These are phyloP conservation scores for Panaeolus papilionaceus DNA, from an alignment of 768 basidiomycete species.

Conservation along the genomic window DNA sequence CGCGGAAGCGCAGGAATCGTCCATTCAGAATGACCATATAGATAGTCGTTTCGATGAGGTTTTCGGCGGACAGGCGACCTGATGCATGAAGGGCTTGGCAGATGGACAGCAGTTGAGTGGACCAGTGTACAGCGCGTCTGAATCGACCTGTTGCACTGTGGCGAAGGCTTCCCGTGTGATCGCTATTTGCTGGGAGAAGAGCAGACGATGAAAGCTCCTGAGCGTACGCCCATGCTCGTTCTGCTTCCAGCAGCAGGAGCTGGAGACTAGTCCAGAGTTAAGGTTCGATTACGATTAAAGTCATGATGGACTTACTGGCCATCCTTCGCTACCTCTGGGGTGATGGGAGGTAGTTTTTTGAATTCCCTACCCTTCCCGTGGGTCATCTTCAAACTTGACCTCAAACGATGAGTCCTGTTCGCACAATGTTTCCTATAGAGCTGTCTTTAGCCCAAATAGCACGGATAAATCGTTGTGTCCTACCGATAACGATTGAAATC, in stretches of 20 bases:
- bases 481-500: constrained; percentile 89
- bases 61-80: constrained; percentile 58
- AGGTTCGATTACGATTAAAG: constrained; percentile 16
- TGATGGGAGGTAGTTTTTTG: constrained; percentile 78
- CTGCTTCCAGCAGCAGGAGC: constrained; percentile 86
- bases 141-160: constrained; percentile 82
- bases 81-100: constrained; percentile 67
- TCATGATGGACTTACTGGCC: constrained; percentile 67
- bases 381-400: constrained; percentile 83
- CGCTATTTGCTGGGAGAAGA: constrained; percentile 55
- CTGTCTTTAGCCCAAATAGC: constrained; percentile 5
- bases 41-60: constrained; percentile 71
- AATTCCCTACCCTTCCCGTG: constrained; percentile 92
- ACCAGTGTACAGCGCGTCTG: constrained; percentile 80
- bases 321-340: constrained; percentile 74
- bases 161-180: constrained; percentile 61
- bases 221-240: constrained; percentile 91
- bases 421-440: constrained; percentile 81
- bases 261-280: constrained; percentile 60
- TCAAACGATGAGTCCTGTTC: constrained; percentile 87
- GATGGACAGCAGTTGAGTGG: constrained; percentile 76
- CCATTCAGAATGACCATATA: constrained; percentile 86
- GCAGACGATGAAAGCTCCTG: constrained; percentile 73
- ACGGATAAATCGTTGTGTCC: constrained; percentile 21
- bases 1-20: constrained; percentile 79